Conservation (phyloP, 805 yeast species). For the Cyberlindnera euphorbiae region DNA sequence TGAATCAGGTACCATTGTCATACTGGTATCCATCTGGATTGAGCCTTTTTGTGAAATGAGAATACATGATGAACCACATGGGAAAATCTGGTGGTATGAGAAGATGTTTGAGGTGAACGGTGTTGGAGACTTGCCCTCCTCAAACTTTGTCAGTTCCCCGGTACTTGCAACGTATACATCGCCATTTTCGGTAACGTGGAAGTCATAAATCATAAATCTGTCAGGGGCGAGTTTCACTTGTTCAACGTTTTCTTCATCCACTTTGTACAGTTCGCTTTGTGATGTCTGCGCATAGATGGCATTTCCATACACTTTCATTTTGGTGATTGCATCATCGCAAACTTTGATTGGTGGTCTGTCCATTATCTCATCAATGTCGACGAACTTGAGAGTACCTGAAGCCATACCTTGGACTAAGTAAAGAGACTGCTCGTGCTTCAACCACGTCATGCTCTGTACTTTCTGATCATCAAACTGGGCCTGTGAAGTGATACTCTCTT, state of each 20-base stretch:
- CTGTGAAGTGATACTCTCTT: conserved; percentile 6
- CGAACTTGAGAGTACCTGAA: conserved; percentile 15
- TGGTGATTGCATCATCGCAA: conserved; percentile 11
- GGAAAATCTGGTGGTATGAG: conserved; percentile 12
- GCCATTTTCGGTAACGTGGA: conserved; percentile 3
- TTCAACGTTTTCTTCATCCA: conserved; percentile 1
- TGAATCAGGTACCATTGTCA: conserved; percentile 6
- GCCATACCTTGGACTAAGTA: conserved; percentile 16
- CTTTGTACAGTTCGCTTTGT: conserved; percentile 17
- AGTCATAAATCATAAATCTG: conserved; percentile 20
- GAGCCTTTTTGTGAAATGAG: conserved; percentile 12
- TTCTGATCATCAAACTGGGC: conserved; percentile 13
- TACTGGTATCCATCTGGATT: conserved; percentile 2
- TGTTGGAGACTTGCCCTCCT: too few relatives aligned
- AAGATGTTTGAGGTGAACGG: conserved; percentile 7
- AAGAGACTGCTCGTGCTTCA: conserved; percentile 3
- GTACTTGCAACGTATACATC: too few relatives aligned
- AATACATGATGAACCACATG: conserved; percentile 1
- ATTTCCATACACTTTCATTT: conserved; percentile 6
- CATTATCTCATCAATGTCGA: conserved; percentile 1
- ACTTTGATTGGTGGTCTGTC: conserved; percentile 5
- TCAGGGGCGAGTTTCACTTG: conserved; percentile 8
- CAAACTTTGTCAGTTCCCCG: too few relatives aligned
- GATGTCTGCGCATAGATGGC: conserved; percentile 13
- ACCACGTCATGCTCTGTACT: conserved; percentile 21